These are phyloP conservation scores for Salvia splendens DNA, from an alignment of 257 asterid species.

Conservation along the genomic window DNA sequence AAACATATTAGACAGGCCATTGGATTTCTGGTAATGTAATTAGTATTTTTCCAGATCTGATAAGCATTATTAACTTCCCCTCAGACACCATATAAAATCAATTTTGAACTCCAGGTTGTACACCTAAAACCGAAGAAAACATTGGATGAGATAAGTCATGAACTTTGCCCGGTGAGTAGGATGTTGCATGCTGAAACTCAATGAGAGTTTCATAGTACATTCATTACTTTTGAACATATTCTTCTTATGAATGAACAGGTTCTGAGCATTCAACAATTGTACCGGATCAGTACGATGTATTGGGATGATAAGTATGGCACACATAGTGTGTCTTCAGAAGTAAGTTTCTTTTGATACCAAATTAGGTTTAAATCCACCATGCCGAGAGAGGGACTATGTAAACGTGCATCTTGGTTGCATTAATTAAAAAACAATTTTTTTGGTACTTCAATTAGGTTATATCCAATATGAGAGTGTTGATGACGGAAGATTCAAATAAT, in stretches of 20 bases:
- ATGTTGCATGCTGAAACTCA: conserved; percentile 19
- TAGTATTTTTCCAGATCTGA: conserved; percentile 14
- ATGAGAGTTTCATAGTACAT: not conserved
- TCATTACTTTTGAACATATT: conserved; percentile 20
- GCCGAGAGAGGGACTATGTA: conserved; percentile 22
- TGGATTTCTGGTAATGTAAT: conserved; percentile 73
- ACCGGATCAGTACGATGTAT: conserved; percentile 95
- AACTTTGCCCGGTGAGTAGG: conserved; percentile 81
- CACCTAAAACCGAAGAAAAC: conserved; percentile 96
- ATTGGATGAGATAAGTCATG: conserved; percentile 82
- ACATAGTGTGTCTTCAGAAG: conserved; percentile 89
- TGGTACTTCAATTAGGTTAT: conserved; percentile 62
- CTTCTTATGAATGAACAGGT: conserved; percentile 51
- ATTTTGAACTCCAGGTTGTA: conserved; percentile 57
- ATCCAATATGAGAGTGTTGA: conserved; percentile 86
- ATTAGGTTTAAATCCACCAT: conserved; percentile 34
- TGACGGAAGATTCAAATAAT: conserved; percentile 91
- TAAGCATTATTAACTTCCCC: conserved; percentile 1
- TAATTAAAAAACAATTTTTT: not conserved
- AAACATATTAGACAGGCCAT: conserved; percentile 98
- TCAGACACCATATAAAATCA: conserved; percentile 7
- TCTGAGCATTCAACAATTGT: conserved; percentile 91
- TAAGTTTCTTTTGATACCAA: conserved; percentile 50
- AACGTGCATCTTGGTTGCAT: conserved; percentile 19
- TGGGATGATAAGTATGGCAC: conserved; percentile 99